Evolutionary conservation across 2,329 filamentous ascomycete species (phyloP).

Genomic region (Neofusicoccum parvum): DNA sequence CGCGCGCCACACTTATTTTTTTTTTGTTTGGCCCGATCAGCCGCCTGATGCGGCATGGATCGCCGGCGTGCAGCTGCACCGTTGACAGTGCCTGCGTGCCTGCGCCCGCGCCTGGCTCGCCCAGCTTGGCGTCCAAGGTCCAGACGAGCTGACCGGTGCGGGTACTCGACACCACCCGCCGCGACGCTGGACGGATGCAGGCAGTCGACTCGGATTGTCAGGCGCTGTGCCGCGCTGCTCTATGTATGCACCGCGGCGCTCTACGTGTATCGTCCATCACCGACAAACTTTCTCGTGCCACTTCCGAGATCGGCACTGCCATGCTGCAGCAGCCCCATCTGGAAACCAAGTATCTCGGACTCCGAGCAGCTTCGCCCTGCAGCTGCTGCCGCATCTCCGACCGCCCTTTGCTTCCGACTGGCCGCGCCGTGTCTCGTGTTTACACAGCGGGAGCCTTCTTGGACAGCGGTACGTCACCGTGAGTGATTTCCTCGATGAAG

Average conservation of each 20-base stretch:
- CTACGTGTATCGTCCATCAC: background rate
- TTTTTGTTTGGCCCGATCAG: background rate
- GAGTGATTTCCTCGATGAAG: conserved; percentile 71
- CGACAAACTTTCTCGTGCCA: background rate
- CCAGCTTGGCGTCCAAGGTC: background rate
- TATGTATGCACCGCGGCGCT: background rate
- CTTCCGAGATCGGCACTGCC: conserved; percentile 1
- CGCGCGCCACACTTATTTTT: conserved; percentile 4
- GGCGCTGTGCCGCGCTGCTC: background rate
- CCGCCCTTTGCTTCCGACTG: background rate
- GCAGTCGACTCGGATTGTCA: background rate
- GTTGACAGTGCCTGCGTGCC: background rate
- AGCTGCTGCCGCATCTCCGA: conserved; percentile 2
- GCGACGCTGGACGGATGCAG: background rate
- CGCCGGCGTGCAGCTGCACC: background rate
- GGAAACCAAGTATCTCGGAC: background rate
- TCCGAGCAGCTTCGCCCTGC: background rate
- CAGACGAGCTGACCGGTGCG: conserved; percentile 6
- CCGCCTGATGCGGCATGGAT: background rate
- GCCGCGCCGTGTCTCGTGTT: background rate
- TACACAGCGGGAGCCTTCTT: conserved; percentile 23
- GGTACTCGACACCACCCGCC: background rate
- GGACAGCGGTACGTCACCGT: conserved; percentile 68
- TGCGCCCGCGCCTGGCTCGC: background rate
- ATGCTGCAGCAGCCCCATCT: background rate